Evolutionary conservation across 306 rosid genomes (phyloP).

Genomic region (Potentilla sterilis): DNA sequence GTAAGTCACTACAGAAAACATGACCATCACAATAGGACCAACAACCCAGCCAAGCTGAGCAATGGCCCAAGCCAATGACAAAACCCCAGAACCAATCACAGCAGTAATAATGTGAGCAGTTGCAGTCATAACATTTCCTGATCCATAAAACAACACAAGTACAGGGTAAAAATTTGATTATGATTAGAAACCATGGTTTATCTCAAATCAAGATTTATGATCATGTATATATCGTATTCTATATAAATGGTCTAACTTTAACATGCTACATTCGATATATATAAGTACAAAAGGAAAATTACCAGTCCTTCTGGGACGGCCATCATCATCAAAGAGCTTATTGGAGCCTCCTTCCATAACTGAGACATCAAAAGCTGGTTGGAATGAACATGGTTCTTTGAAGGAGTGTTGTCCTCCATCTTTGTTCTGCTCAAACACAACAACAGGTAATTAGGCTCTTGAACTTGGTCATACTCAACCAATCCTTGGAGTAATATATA

Average conservation of each 20-base stretch:
- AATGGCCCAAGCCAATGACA: conserved; percentile 68
- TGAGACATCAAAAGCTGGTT: conserved; percentile 51
- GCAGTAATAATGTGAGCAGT: conserved; percentile 78
- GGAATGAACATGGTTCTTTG: conserved; percentile 27
- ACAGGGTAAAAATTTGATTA: neutral
- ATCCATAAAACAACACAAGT: neutral
- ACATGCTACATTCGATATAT: no score
- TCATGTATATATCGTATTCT: neutral
- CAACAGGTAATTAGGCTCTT: neutral
- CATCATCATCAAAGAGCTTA: conserved; percentile 60
- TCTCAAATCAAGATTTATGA: neutral
- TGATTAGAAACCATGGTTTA: no score
- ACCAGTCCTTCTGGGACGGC: conserved; percentile 64
- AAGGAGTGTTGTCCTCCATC: conserved; percentile 46
- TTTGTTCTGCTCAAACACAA: neutral
- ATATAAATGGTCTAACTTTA: neutral
- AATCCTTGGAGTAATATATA: neutral
- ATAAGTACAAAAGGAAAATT: neutral
- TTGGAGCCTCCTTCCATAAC: conserved; percentile 42
- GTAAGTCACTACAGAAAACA: conserved; percentile 56
- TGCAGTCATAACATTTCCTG: conserved; percentile 63
- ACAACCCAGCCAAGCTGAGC: conserved; percentile 86
- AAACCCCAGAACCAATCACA: conserved; percentile 76
- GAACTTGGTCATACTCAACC: neutral
- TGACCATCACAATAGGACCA: conserved; percentile 47